These are phyloP conservation scores for Termitomyces sp. DNA, from an alignment of 768 basidiomycete genomes.

Conservation along the genomic window DNA sequence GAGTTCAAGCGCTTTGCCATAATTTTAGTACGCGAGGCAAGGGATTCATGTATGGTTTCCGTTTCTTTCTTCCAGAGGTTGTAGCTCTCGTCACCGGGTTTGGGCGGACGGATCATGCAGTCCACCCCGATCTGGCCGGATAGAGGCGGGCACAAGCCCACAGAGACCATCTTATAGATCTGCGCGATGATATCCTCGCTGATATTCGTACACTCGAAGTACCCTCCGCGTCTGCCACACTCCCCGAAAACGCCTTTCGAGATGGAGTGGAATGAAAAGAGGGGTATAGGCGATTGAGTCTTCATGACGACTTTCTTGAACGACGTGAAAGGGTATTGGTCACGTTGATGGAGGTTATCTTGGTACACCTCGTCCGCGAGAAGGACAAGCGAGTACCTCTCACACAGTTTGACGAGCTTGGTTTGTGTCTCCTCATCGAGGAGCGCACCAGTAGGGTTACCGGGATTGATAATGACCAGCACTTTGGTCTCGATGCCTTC, in stretches of 20 bases:
- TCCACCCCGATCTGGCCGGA: conserved; percentile 94
- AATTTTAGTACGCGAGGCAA: conserved; percentile 63
- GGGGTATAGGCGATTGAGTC: conserved; percentile 68
- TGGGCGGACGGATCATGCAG: conserved; percentile 89
- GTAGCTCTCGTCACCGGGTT: conserved; percentile 73
- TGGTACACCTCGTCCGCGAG: conserved; percentile 99
- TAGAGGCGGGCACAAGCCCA: conserved; percentile 86
- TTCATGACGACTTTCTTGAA: conserved; percentile 87
- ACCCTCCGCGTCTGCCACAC: conserved; percentile 96
- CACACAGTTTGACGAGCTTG: conserved; percentile 79
- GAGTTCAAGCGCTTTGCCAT: conserved; percentile 82
- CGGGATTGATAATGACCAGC: conserved; percentile 97
- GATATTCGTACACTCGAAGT: conserved; percentile 91
- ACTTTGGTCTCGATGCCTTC: conserved; percentile 71
- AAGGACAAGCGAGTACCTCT: conserved; percentile 80
- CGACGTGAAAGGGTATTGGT: conserved; percentile 76
- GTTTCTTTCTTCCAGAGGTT: conserved; percentile 83
- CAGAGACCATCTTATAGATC: conserved; percentile 95
- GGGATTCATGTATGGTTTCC: conserved; percentile 69
- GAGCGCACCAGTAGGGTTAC: conserved; percentile 93
- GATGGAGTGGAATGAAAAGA: conserved; percentile 96
- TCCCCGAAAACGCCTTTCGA: conserved; percentile 96
- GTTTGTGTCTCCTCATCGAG: conserved; percentile 71
- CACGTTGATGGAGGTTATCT: conserved; percentile 74
- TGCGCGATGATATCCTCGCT: conserved; percentile 72